Evolutionary conservation across 2,329 filamentous ascomycete genomes (phyloP), one percentile per base, ranked within the genome.

Genomic region (Ophiosphaerella korrae): DNA sequence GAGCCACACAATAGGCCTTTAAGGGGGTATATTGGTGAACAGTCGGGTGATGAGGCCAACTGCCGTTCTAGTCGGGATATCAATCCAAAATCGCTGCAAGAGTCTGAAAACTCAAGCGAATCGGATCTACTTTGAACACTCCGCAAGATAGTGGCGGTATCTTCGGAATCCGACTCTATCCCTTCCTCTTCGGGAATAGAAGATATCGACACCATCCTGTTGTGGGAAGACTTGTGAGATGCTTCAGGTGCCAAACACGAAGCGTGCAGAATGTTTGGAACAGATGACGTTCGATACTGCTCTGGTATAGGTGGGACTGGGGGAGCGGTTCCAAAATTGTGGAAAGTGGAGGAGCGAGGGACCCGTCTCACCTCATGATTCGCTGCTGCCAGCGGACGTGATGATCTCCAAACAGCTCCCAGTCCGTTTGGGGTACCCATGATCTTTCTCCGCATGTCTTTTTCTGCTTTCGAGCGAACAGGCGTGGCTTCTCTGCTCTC

Each of bases 311-410:
- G 50, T 36, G 66, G 67, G 0, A 70, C 50, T 38, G 67, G 64
- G 29, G 65, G 65, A 53, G 52, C 37, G 35, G 33, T 21, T 49
- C 52, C 56, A 57, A 69, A 45, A 52, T 52, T 38, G 45, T 71
- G 63, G 44, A 66, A 64, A 33, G 67, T 70, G 26, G 53, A 57
- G 45, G 67, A 69, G 48, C 58, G 64, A 55, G 68, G 61, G 24
- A 71, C 49, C 50, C 62, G 57, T 58, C 60, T 73, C 66, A 72
- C 70, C 69, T 73, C 63, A 55, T 64, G 54, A 41, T 62, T 68
- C 49, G 51, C 46, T 26, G 45, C 48, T 44, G 48, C 55, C 41
- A 56, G 48, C 50, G 60, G 42, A 47, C 50, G 54, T 44, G 64
- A 66, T n/a, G 58, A 53, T n/a, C 58, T 51, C 53, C 58, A 62